phyloP scores from a whole-genome alignment of 2,329 filamentous ascomycete genomes.

The Fusarium mangiferae region DNA sequence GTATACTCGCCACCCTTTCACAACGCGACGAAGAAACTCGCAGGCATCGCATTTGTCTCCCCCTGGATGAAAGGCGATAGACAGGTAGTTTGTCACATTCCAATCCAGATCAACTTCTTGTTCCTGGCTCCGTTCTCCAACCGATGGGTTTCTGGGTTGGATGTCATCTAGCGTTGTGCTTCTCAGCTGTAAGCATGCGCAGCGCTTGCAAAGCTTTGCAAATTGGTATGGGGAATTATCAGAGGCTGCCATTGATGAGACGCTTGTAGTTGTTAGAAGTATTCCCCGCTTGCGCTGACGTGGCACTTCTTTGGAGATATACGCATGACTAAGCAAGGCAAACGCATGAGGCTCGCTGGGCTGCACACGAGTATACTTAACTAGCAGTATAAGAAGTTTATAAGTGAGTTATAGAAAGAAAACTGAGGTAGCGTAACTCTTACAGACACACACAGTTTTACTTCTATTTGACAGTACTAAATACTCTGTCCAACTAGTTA shows the following conservation, averaged over 20 bases:
- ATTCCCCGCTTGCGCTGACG: not conserved
- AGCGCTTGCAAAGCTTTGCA: not conserved
- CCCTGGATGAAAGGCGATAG: rapidly evolving
- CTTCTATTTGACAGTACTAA: rapidly evolving
- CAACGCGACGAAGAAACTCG: rapidly evolving
- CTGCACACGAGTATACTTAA: not conserved
- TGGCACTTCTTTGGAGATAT: rapidly evolving
- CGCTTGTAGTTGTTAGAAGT: rapidly evolving
- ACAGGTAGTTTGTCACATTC: rapidly evolving
- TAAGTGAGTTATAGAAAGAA: no score
- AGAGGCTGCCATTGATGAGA: not conserved
- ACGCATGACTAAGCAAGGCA: not conserved
- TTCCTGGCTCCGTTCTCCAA: not conserved
- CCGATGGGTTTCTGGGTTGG: rapidly evolving
- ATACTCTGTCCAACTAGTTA: rapidly evolving
- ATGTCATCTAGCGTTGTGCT: rapidly evolving
- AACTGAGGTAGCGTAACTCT: no score
- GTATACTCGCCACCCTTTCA: rapidly evolving
- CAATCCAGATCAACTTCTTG: not conserved
- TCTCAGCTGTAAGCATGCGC: rapidly evolving
- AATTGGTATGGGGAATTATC: rapidly evolving
- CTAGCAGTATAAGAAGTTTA: no score
- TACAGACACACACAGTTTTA: no score
- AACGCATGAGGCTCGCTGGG: rapidly evolving
- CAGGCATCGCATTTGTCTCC: rapidly evolving